Percentiles rank a stretch among this genome's conserved stretches.
phyloP scores from a whole-genome alignment of 2,329 filamentous ascomycete species.

The Colletotrichum theobromicola region DNA sequence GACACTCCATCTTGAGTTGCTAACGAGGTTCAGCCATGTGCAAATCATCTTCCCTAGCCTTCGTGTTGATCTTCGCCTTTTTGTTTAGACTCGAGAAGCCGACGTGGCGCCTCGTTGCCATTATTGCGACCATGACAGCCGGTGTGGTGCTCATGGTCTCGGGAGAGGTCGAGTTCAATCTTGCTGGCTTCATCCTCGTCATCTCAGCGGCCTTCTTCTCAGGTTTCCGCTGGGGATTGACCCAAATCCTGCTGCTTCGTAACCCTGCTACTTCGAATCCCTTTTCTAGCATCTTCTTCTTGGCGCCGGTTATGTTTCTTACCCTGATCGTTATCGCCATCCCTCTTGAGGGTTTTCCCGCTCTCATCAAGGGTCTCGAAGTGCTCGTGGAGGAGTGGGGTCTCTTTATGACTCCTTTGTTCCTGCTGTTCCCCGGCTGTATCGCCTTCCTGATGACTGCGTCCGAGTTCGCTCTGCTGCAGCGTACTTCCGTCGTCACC shows the following conservation, averaged over 20 bases:
- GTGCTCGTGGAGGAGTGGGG: slow-evolving; percentile 73
- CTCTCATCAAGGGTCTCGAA: slow-evolving; percentile 70
- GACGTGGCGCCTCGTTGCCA: slow-evolving; percentile 82
- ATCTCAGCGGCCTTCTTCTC: slow-evolving; percentile 95
- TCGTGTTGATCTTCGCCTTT: slow-evolving; percentile 95
- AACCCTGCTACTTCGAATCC: slow-evolving; percentile 96
- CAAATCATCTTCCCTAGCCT: slow-evolving; percentile 94
- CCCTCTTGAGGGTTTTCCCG: slow-evolving; percentile 79
- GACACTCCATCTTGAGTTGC: slow-evolving; percentile 2
- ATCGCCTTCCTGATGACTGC: slow-evolving; percentile 97
- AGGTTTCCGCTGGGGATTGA: slow-evolving; percentile 97
- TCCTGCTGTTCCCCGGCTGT: slow-evolving; percentile 87
- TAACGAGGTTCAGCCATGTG: slow-evolving; percentile 76
- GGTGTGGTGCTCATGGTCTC: slow-evolving; percentile 99
- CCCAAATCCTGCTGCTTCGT: slow-evolving; percentile 90
- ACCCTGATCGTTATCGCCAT: slow-evolving; percentile 81
- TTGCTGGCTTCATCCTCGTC: slow-evolving; percentile 87
- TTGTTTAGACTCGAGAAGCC: slow-evolving; percentile 89
- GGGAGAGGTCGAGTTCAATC: slow-evolving; percentile 88
- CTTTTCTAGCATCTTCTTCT: slow-evolving; percentile 95
- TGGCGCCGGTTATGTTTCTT: slow-evolving; percentile 96
- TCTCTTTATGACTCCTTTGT: slow-evolving; percentile 64
- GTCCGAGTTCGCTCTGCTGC: slow-evolving; percentile 91
- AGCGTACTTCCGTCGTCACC: slow-evolving; percentile 95
- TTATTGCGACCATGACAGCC: slow-evolving; percentile 89